These are phyloP conservation scores for Alternaria rosae DNA, from an alignment of 2,329 filamentous ascomycete species.

Conservation along the genomic window DNA sequence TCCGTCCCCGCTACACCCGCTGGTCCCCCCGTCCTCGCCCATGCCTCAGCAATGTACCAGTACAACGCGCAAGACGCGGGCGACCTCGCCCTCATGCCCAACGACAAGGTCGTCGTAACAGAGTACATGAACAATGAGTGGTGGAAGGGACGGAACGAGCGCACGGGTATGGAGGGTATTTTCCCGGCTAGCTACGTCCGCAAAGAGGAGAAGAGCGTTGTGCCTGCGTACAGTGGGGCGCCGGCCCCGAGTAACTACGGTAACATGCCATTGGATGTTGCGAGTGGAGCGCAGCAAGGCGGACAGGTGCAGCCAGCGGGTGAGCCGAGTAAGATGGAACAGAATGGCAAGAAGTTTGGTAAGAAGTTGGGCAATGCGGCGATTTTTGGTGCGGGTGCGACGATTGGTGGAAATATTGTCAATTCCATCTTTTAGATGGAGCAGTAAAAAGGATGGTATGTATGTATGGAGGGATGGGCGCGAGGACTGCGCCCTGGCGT, in stretches of 20 bases:
- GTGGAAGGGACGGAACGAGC: conserved; percentile 89
- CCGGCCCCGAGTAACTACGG: conserved; percentile 67
- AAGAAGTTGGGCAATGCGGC: conserved; percentile 89
- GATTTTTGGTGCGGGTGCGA: conserved; percentile 92
- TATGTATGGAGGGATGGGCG: background rate
- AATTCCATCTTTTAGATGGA: conserved; percentile 31
- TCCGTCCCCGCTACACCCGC: conserved; percentile 59
- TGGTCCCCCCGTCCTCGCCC: conserved; percentile 65
- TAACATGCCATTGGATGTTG: conserved; percentile 78
- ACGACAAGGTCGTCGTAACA: conserved; percentile 80
- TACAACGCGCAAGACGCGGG: conserved; percentile 82
- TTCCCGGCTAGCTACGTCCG: conserved; percentile 92
- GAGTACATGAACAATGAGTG: conserved; percentile 98
- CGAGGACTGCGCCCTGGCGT: conserved; percentile 1
- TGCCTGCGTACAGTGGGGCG: conserved; percentile 46
- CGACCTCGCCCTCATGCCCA: conserved; percentile 80
- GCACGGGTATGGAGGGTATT: conserved; percentile 86
- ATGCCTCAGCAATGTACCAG: conserved; percentile 82
- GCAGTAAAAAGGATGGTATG: background rate
- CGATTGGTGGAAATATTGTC: conserved; percentile 87
- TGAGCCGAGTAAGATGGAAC: conserved; percentile 69
- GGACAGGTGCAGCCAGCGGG: conserved; percentile 43
- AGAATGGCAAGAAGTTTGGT: conserved; percentile 91
- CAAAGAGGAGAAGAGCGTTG: conserved; percentile 67
- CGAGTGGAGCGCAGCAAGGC: conserved; percentile 58